phyloP scores from a whole-genome alignment of 1,284 basidiomycete species.

The Sporisorium iseilematis-ciliati region DNA sequence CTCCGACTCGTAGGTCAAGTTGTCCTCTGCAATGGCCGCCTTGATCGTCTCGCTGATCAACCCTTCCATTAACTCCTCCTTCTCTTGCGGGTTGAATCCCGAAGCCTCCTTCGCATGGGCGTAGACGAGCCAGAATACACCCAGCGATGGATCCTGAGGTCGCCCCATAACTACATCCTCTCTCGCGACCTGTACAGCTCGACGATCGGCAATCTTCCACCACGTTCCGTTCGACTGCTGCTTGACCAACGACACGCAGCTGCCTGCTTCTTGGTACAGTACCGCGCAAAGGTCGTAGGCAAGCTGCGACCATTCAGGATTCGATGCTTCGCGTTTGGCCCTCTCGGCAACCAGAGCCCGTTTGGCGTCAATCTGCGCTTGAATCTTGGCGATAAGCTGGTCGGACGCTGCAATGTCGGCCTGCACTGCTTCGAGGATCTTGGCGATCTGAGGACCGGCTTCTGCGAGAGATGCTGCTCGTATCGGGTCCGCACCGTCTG shows the following conservation, averaged over 20 bases:
- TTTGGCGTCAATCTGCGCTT: constrained; percentile 31
- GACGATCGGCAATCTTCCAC: constrained; percentile 34
- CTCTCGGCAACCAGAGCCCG: constrained; percentile 20
- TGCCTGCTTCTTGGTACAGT: constrained; percentile 27
- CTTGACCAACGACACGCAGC: constrained; percentile 32
- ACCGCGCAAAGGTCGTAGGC: constrained; percentile 47
- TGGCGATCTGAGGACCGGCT: constrained; percentile 33
- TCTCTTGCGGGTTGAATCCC: not conserved
- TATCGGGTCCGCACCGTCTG: constrained; percentile 18
- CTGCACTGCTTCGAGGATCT: constrained; percentile 27
- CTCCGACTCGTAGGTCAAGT: constrained; percentile 50
- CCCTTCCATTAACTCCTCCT: not conserved
- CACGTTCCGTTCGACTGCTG: constrained; percentile 26
- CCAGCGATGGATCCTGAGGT: constrained; percentile 18
- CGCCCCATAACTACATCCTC: constrained; percentile 41
- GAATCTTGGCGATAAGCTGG: constrained; percentile 24
- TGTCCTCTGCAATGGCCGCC: constrained; percentile 43
- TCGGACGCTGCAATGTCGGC: constrained; percentile 33
- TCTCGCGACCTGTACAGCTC: constrained; percentile 7
- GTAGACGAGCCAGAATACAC: constrained; percentile 48
- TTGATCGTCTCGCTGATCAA: constrained; percentile 26
- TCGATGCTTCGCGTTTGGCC: constrained; percentile 33
- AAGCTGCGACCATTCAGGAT: constrained; percentile 44
- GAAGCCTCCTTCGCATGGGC: constrained; percentile 12
- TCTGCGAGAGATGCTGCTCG: constrained; percentile 27